Percentiles rank a stretch among this genome's conserved stretches.
Evolutionary conservation across 2,329 filamentous ascomycete genomes (phyloP).

Genomic region (Didymella lethalis): DNA sequence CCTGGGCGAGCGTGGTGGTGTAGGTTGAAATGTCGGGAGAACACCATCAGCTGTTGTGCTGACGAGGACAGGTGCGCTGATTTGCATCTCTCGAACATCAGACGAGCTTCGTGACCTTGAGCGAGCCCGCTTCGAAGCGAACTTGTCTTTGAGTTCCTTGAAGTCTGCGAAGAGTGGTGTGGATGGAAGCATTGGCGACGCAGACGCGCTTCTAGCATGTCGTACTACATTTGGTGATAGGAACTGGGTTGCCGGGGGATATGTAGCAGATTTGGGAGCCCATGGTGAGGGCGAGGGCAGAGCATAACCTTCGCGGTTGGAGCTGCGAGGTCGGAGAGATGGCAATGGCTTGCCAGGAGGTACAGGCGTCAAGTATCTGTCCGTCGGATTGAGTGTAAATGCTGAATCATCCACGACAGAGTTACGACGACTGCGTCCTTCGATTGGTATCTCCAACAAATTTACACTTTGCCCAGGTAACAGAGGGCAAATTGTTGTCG

Average conservation of each 20-base stretch:
- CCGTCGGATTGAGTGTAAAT: conserved; percentile 79
- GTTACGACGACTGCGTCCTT: conserved; percentile 67
- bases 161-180: conserved; percentile 43
- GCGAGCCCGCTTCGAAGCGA: conserved; percentile 39
- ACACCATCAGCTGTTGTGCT: conserved; percentile 45
- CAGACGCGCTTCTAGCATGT: conserved; percentile 43
- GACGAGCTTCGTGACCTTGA: conserved; percentile 35
- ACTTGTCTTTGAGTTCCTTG: conserved; percentile 43
- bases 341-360: conserved; percentile 50
- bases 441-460: conserved; percentile 78
- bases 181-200: conserved; percentile 39
- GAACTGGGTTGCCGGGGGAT: conserved; percentile 33
- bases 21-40: conserved; percentile 43
- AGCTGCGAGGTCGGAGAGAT: conserved; percentile 29
- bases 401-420: conserved; percentile 69
- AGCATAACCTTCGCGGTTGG: conserved; percentile 28
- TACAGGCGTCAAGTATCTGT: conserved; percentile 76
- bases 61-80: conserved; percentile 44
- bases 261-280: conserved; percentile 42
- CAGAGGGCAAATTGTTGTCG: conserved; percentile 81
- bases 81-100: conserved; percentile 40
- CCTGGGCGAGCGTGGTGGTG: conserved; percentile 27
- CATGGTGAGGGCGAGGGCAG: conserved; percentile 32
- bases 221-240: conserved; percentile 36
- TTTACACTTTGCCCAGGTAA: conserved; percentile 90